Evolutionary conservation across 108 stramenopile genomes (phyloP).

Genomic region (Cyclotella distinguenda): DNA sequence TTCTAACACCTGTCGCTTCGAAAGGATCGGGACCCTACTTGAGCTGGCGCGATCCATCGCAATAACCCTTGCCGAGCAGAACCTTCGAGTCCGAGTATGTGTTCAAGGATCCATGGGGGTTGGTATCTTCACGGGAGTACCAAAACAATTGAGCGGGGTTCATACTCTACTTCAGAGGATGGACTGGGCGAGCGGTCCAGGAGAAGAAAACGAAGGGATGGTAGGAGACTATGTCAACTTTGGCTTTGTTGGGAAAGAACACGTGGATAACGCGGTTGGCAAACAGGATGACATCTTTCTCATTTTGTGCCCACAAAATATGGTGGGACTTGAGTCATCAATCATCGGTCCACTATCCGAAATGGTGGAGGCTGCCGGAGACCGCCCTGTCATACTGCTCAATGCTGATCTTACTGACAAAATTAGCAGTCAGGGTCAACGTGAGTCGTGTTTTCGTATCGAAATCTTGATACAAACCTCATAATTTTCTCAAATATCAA

Average conservation of each 20-base stretch:
- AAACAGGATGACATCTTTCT: conserved; percentile 85
- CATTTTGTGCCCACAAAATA: conserved; percentile 75
- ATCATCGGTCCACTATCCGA: conserved; percentile 65
- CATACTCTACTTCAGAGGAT: conserved; percentile 74
- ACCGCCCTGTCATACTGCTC: conserved; percentile 78
- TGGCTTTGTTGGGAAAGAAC: conserved; percentile 76
- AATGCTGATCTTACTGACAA: conserved; percentile 87
- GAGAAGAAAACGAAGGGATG: conserved; percentile 87
- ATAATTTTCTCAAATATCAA: too few relatives aligned
- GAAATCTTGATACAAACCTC: not conserved
- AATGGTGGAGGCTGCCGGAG: conserved; percentile 85
- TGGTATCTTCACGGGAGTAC: conserved; percentile 82
- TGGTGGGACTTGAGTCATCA: conserved; percentile 77
- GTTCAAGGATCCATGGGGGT: conserved; percentile 87
- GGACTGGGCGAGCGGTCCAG: conserved; percentile 81
- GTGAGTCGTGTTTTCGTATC: not conserved
- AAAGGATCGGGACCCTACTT: conserved; percentile 75
- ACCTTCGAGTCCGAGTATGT: conserved; percentile 79
- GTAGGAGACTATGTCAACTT: conserved; percentile 78
- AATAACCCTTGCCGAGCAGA: conserved; percentile 74
- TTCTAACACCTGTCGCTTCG: not conserved
- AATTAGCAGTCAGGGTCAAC: conserved; percentile 72
- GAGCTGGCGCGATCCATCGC: conserved; percentile 74
- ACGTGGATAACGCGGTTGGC: conserved; percentile 62
- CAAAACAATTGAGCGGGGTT: conserved; percentile 82